Conservation (phyloP, 225 moss, liverwort and hornwort genomes). For the Marchantia polymorpha region DNA sequence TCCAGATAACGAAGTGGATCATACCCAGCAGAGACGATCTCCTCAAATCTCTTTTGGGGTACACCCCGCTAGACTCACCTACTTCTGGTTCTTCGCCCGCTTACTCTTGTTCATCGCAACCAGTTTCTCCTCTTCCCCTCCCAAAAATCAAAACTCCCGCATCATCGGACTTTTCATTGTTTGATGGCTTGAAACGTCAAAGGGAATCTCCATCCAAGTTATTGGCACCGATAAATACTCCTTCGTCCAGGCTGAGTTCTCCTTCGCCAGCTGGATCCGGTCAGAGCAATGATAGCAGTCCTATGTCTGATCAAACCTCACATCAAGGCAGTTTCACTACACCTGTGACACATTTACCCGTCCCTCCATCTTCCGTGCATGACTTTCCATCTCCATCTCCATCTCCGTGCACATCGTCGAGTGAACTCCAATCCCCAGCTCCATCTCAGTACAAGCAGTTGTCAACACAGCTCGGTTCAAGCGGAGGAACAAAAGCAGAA, state of each 20-base stretch:
- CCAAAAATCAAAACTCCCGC: no score
- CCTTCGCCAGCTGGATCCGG: not conserved
- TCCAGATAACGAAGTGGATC: not conserved
- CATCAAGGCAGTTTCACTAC: not conserved
- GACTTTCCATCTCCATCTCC: not conserved
- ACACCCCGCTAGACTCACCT: slow-evolving; percentile 1
- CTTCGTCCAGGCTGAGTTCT: not conserved
- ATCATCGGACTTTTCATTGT: not conserved
- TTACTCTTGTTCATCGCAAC: not conserved
- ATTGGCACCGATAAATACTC: not conserved
- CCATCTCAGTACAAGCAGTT: not conserved
- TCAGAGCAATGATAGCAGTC: not conserved
- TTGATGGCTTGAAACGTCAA: not conserved
- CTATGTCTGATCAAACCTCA: not conserved
- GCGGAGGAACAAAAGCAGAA: not conserved
- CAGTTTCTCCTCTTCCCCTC: not conserved
- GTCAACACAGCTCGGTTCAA: not conserved
- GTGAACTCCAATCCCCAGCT: not conserved
- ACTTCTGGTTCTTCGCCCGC: not conserved
- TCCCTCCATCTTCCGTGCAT: not conserved
- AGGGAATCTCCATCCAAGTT: not conserved
- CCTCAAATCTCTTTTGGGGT: slow-evolving; percentile 5
- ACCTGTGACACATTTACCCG: not conserved
- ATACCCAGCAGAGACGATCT: slow-evolving; percentile 17
- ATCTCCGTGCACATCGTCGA: not conserved